phyloP scores from a whole-genome alignment of 768 basidiomycete genomes.

The Mycena belliarum region DNA sequence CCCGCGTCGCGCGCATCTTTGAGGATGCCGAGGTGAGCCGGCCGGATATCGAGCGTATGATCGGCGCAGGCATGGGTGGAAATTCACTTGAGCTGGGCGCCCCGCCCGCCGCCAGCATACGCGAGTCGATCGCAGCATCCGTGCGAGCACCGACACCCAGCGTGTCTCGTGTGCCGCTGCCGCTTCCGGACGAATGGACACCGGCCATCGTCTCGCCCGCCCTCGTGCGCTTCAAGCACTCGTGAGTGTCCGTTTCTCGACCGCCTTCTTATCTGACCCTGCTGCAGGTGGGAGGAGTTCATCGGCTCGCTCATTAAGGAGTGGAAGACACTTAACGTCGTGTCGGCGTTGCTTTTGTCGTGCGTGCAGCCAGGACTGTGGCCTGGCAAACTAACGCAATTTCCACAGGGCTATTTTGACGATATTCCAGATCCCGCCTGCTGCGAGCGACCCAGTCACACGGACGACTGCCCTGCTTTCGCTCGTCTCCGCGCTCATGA shows the following conservation, averaged over 20 bases:
- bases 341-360: constrained; percentile 63
- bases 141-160: constrained; percentile 24
- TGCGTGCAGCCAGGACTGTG: constrained; percentile 24
- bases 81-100: neutral
- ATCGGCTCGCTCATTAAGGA: constrained; percentile 68
- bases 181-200: constrained; percentile 57
- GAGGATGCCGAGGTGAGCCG: constrained; percentile 77
- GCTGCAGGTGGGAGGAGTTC: constrained; percentile 65
- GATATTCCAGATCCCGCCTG: constrained; percentile 59
- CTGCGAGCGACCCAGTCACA: constrained; percentile 59
- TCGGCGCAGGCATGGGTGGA: constrained; percentile 36
- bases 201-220: constrained; percentile 60
- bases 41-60: constrained; percentile 67
- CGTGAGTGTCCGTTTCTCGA: constrained; percentile 1
- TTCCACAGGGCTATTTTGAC: constrained; percentile 64
- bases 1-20: constrained; percentile 74
- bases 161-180: constrained; percentile 31
- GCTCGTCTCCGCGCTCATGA: constrained; percentile 66
- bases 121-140: constrained; percentile 27
- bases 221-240: constrained; percentile 60
- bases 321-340: constrained; percentile 76
- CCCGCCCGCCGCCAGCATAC: neutral
- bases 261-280: neutral
- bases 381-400: neutral
- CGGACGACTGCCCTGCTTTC: constrained; percentile 66